Base-by-base conservation (phyloP, 495 filamentous ascomycete species). In the Penicillium malachiteum region DNA sequence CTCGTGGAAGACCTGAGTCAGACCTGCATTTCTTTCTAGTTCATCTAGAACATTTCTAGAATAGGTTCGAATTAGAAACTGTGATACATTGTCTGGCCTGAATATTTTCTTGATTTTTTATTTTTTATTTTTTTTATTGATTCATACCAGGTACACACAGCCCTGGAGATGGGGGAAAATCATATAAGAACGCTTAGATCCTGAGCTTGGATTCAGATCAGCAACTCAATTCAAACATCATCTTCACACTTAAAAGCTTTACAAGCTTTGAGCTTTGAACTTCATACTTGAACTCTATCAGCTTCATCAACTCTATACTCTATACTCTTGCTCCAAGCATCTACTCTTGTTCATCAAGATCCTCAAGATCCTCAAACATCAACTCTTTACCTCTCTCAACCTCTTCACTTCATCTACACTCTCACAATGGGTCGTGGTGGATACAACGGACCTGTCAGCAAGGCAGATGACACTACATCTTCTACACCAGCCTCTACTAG, bases 341-440 rank as follows among this genome's bases (percentile, higher is more conserved):
- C n/a, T n/a, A n/a, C n/a, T n/a, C n/a, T n/a, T n/a, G n/a, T n/a
- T n/a, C 5, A 42, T 13, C 47, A 35, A n/a, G n/a, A n/a, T n/a
- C n/a, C n/a, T n/a, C n/a, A n/a, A n/a, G n/a, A n/a, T 34, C 17
- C 38, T 14, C 14, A 17, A 46, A 7, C 26, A 32, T 6, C 16
- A 44, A 26, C 52, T 42, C 34, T 51, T 50, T 17, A 35, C 53
- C 47, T 26, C 16, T 42, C 16, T 41, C 26, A 42, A 14, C 10
- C 30, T 51, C 39, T 40, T 38, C 42, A 55, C 32, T 12, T 18
- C 40, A 5, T 16, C n/a, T 12, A 12, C 40, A 43, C 16, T 11
- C 11, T 46, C 43, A 52, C 53, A 55, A 63, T 80, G 71, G 82
- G 77, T 63, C 81, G 81, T 59, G 82, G 83, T 58, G 84, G 77